A percentile compares a stretch with the other conserved stretches of the same genome.
These are phyloP conservation scores for Jatropha multifida DNA, from an alignment of 441 rosid genomes.

Conservation along the genomic window DNA sequence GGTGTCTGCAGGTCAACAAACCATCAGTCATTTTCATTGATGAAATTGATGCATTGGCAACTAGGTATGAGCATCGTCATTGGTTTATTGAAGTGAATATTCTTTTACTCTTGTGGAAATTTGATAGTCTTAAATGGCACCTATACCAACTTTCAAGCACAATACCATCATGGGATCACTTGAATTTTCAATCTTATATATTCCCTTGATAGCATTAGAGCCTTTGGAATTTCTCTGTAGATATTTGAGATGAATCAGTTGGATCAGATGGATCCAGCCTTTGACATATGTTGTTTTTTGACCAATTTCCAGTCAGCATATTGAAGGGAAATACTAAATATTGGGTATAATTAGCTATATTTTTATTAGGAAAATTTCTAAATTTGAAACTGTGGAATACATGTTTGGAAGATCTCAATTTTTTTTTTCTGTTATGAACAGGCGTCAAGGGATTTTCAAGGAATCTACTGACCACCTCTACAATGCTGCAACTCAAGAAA, in stretches of 20 bases:
- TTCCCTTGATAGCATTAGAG: neutral
- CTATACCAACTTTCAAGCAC: neutral
- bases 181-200: neutral
- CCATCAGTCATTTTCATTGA: constrained; percentile 96
- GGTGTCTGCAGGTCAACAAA: constrained; percentile 77
- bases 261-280: neutral
- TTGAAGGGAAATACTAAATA: neutral
- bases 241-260: neutral
- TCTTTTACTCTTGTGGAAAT: neutral
- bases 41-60: constrained; percentile 93
- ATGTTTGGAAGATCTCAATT: constrained; percentile 1
- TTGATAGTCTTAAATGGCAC: neutral
- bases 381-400: neutral
- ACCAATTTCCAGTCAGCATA: neutral
- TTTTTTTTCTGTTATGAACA: constrained; percentile 28
- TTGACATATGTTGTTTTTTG: neutral
- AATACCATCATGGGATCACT: neutral
- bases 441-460: constrained; percentile 92
- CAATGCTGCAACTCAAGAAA: constrained; percentile 95
- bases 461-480: constrained; percentile 71
- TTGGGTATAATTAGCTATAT: neutral
- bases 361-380: neutral
- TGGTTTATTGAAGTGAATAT: constrained; percentile 8
- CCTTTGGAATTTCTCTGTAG: neutral
- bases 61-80: constrained; percentile 51